These are phyloP conservation scores for Skeletonema menzelii DNA, from an alignment of 108 stramenopile species.

Conservation along the genomic window DNA sequence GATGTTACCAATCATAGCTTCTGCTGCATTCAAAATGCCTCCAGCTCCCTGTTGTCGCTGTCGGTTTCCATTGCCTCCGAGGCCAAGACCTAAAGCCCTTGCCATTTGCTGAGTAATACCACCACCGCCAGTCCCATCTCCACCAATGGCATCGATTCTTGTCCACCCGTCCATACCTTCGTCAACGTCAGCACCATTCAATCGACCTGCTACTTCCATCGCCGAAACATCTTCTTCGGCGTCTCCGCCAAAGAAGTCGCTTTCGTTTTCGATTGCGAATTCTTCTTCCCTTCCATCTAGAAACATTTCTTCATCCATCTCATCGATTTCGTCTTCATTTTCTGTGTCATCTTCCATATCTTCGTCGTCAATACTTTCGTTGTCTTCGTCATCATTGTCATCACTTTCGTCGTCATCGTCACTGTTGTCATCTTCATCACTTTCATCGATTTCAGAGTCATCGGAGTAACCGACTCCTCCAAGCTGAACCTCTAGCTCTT, in stretches of 20 bases:
- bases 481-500: conserved; percentile 18
- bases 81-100: conserved; percentile 11
- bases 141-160: conserved; percentile 51
- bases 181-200: conserved; percentile 10
- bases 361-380: conserved; percentile 56
- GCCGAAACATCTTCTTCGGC: conserved; percentile 25
- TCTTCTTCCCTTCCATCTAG: conserved; percentile 43
- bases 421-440: conserved; percentile 28
- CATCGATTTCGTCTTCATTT: conserved; percentile 15
- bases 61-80: not conserved
- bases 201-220: conserved; percentile 14
- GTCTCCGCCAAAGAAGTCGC: conserved; percentile 34
- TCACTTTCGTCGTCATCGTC: conserved; percentile 32
- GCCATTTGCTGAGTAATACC: conserved; percentile 55
- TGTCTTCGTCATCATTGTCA: conserved; percentile 31
- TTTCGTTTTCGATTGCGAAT: conserved; percentile 19
- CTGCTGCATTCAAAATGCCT: conserved; percentile 59
- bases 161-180: conserved; percentile 80
- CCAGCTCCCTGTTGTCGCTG: conserved; percentile 28
- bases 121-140: conserved; percentile 41
- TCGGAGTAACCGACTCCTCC: conserved; percentile 40
- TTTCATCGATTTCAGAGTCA: conserved; percentile 23
- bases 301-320: conserved; percentile 21
- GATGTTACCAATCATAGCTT: conserved; percentile 77
- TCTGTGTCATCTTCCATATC: conserved; percentile 42